phyloP scores from a whole-genome alignment of 257 asterid genomes.

The Linderniella brevidens region DNA sequence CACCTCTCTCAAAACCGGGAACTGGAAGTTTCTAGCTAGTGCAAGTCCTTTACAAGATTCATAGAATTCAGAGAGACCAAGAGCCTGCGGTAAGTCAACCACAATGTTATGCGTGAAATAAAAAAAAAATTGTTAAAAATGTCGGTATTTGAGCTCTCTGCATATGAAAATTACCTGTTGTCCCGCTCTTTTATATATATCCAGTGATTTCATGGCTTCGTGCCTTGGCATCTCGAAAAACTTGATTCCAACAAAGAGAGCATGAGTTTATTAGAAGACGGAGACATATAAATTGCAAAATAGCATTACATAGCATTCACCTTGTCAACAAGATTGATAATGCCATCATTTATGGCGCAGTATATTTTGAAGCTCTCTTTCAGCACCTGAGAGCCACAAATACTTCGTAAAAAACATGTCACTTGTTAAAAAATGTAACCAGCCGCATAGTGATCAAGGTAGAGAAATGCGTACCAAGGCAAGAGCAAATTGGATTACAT shows the following conservation, averaged over 20 bases:
- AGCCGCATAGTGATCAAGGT: not conserved
- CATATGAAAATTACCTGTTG: constrained; percentile 57
- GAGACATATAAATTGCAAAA: not conserved
- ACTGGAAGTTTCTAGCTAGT: constrained; percentile 95
- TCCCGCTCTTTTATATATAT: constrained; percentile 92
- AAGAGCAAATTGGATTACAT: constrained; percentile 80
- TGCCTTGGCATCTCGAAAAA: constrained; percentile 99
- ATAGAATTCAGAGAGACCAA: constrained; percentile 77
- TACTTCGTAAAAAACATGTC: not conserved
- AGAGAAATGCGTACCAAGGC: constrained; percentile 50
- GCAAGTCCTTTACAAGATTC: constrained; percentile 92
- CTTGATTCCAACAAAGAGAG: constrained; percentile 30
- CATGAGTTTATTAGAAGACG: not conserved
- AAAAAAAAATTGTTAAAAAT: not conserved
- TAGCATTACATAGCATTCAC: constrained; percentile 21
- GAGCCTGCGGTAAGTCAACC: constrained; percentile 40
- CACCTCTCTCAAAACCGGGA: constrained; percentile 92
- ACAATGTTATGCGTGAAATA: not conserved
- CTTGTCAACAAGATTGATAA: constrained; percentile 95
- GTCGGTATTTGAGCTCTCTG: not conserved
- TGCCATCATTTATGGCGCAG: constrained; percentile 93
- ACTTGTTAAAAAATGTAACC: not conserved
- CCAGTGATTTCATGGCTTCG: constrained; percentile 92
- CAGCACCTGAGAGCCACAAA: constrained; percentile 52
- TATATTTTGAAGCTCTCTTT: constrained; percentile 97